phyloP scores from a whole-genome alignment of 192 early-diverging fungal genomes.

The Coemansia sp. region DNA sequence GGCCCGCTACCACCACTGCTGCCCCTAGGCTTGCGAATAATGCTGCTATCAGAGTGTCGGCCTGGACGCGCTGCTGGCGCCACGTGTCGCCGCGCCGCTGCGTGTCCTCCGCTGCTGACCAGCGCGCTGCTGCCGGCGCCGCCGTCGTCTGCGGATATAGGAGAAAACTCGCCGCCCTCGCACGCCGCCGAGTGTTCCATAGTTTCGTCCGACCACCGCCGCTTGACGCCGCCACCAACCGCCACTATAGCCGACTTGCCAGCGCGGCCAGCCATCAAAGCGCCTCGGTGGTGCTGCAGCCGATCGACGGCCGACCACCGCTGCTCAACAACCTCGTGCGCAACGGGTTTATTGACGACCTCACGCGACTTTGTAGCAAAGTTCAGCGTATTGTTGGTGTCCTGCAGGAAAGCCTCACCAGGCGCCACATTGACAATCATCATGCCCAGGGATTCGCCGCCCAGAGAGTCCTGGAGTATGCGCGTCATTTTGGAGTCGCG shows the following conservation, averaged over 20 bases:
- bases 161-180: neutral
- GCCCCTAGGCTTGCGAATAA: neutral
- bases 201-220: conserved; percentile 34
- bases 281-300: conserved; percentile 40
- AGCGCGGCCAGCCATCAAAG: neutral
- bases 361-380: conserved; percentile 66
- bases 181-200: too few relatives aligned
- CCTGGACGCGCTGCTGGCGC: neutral
- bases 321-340: conserved; percentile 49
- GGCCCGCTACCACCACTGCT: too few relatives aligned
- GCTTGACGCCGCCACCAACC: conserved; percentile 20
- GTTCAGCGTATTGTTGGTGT: conserved; percentile 65
- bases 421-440: conserved; percentile 73
- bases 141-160: too few relatives aligned
- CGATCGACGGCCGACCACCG: conserved; percentile 36
- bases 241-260: conserved; percentile 14
- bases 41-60: conserved; percentile 16
- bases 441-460: conserved; percentile 63
- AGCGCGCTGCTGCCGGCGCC: neutral
- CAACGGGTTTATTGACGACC: conserved; percentile 63
- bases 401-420: conserved; percentile 51
- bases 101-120: neutral
- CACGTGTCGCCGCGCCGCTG: conserved; percentile 4
- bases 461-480: conserved; percentile 67
- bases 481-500: conserved; percentile 73